A percentile compares a stretch with the other conserved stretches of the same genome.
Conservation (phyloP, 2,329 filamentous ascomycete species). For the Hortaea werneckii region DNA sequence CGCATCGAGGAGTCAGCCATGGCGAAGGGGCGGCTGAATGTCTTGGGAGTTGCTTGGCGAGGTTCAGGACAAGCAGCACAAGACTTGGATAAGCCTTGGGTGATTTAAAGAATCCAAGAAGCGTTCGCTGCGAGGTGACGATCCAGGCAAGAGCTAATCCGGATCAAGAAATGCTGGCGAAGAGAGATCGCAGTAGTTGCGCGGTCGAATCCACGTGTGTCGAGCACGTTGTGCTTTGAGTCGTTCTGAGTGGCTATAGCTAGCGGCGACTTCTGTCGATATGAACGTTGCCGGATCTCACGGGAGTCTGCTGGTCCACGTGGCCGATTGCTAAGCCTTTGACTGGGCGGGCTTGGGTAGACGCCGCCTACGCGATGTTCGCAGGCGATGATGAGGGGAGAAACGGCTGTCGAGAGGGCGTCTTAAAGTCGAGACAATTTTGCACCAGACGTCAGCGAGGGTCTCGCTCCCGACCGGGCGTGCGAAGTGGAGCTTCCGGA, state of each 20-base stretch:
- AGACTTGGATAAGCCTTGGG: not conserved
- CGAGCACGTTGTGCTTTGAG: slow-evolving; percentile 3
- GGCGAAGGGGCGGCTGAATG: not conserved
- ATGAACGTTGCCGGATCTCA: not conserved
- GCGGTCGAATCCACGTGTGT: not conserved
- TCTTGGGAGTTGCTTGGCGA: not conserved
- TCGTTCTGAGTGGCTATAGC: slow-evolving; percentile 4
- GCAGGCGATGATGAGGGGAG: not conserved
- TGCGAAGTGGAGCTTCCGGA: not conserved
- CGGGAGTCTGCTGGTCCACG: not conserved
- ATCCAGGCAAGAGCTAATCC: not conserved
- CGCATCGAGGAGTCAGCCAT: slow-evolving; percentile 29
- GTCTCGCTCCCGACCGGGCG: not conserved
- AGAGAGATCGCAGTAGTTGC: not conserved
- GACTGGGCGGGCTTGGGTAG: not conserved
- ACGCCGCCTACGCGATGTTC: not conserved
- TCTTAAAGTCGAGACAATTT: not conserved
- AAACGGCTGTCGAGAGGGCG: not conserved
- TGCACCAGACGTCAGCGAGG: not conserved
- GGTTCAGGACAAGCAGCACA: not conserved
- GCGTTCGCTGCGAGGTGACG: not conserved
- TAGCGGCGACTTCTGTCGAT: not conserved
- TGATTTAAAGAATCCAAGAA: not conserved
- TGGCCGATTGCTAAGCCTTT: not conserved
- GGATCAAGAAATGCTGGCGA: not conserved